phyloP scores from a whole-genome alignment of 1,284 basidiomycete species.

The Leccinum variabile region DNA sequence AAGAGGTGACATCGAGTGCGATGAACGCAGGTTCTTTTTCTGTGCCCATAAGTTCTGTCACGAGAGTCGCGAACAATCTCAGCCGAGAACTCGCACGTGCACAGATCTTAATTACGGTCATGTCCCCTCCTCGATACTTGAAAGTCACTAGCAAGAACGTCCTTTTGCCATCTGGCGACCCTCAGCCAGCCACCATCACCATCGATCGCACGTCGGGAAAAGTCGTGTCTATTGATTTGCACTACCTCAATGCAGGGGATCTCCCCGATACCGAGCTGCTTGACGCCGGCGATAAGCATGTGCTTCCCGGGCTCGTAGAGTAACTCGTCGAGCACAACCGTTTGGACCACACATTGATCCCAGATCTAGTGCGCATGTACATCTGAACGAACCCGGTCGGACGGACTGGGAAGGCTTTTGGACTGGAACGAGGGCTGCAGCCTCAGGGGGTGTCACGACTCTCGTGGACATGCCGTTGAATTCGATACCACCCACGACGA shows the following conservation, averaged over 20 bases:
- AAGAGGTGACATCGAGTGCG: constrained; percentile 18
- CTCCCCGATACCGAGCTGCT: constrained; percentile 45
- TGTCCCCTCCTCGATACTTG: constrained; percentile 24
- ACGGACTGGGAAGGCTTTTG: constrained; percentile 94
- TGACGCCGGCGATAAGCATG: constrained; percentile 61
- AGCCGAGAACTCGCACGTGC: background rate
- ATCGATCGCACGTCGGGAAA: constrained; percentile 64
- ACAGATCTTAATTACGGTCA: background rate
- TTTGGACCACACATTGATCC: background rate
- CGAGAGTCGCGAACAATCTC: background rate
- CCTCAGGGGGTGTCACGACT: constrained; percentile 88
- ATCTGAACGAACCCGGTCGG: constrained; percentile 90
- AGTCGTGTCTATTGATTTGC: constrained; percentile 56
- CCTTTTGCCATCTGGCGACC: constrained; percentile 53
- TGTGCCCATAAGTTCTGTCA: constrained; percentile 18
- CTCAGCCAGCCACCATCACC: constrained; percentile 70
- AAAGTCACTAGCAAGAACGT: constrained; percentile 53
- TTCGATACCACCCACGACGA: constrained; percentile 92
- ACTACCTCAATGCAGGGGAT: constrained; percentile 22
- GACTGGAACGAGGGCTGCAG: constrained; percentile 86
- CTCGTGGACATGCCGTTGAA: constrained; percentile 96
- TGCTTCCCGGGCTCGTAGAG: constrained; percentile 80
- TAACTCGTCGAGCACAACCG: constrained; percentile 9
- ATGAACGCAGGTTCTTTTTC: constrained; percentile 12
- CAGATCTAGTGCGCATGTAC: constrained; percentile 75